phyloP scores from a whole-genome alignment of 345 rosid species.

The Salix suchowensis region DNA sequence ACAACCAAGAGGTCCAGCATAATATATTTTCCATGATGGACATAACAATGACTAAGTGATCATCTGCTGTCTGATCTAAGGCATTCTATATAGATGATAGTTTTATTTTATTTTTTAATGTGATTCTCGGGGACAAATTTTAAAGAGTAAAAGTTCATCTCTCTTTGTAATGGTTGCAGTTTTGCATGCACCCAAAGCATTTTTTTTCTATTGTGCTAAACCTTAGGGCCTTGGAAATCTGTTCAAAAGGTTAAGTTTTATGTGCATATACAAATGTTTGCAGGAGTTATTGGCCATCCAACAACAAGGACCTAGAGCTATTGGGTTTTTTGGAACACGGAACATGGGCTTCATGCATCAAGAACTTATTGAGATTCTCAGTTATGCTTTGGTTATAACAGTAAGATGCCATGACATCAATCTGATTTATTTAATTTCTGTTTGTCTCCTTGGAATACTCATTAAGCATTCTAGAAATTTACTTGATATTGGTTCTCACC shows the following conservation, averaged over 20 bases:
- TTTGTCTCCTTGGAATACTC: neutral
- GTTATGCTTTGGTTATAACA: slow-evolving; percentile 98
- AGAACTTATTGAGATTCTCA: slow-evolving; percentile 94
- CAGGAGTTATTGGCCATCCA: slow-evolving; percentile 97
- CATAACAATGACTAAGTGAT: neutral
- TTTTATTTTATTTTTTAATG: neutral
- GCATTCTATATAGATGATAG: neutral
- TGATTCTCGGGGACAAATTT: neutral
- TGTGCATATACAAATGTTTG: slow-evolving; percentile 16
- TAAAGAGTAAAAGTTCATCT: neutral
- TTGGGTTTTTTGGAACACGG: slow-evolving; percentile 94
- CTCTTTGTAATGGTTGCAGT: neutral
- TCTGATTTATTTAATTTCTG: neutral
- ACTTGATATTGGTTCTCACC: neutral
- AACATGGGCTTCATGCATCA: slow-evolving; percentile 99
- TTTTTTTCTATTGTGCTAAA: neutral
- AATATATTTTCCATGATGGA: neutral
- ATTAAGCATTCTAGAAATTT: slow-evolving; percentile 1
- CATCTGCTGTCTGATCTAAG: neutral
- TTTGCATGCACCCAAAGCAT: neutral
- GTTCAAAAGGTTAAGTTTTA: neutral
- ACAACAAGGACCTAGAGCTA: slow-evolving; percentile 95
- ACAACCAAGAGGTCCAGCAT: neutral
- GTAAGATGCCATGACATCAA: slow-evolving; percentile 43
- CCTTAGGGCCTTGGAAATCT: neutral